These are phyloP conservation scores for Solanum hybrid DNA, from an alignment of 305 asterid species.

Conservation along the genomic window DNA sequence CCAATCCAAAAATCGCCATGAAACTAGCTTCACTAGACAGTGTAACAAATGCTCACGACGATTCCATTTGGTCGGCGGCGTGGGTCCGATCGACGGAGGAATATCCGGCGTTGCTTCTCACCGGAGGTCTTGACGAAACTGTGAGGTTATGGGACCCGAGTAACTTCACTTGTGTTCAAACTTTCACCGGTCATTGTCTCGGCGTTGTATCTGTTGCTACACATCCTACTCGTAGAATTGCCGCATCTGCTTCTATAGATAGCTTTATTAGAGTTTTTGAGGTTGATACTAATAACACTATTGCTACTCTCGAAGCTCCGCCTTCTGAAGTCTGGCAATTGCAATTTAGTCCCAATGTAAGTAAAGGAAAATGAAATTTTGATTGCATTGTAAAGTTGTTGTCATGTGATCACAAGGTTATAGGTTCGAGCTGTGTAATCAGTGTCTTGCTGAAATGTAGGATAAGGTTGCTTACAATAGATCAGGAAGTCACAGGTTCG, in stretches of 20 bases:
- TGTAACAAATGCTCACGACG: constrained; percentile 75
- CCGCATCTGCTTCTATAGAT: constrained; percentile 87
- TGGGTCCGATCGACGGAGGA: constrained; percentile 54
- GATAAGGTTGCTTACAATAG: background rate
- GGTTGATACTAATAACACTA: constrained; percentile 61
- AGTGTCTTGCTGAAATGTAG: background rate
- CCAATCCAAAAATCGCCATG: constrained; percentile 30
- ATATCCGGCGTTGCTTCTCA: constrained; percentile 38
- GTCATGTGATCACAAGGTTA: background rate
- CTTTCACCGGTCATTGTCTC: constrained; percentile 72
- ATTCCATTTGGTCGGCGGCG: constrained; percentile 84
- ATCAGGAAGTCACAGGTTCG: background rate
- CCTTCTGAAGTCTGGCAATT: constrained; percentile 96
- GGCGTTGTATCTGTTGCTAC: constrained; percentile 84
- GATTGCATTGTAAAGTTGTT: background rate
- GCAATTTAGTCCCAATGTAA: constrained; percentile 76
- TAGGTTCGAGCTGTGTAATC: background rate
- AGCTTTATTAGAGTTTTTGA: constrained; percentile 84
- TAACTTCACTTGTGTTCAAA: constrained; percentile 35
- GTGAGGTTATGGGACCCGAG: constrained; percentile 67
- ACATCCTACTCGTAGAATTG: constrained; percentile 83
- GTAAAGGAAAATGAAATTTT: background rate
- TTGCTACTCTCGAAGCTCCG: constrained; percentile 94
- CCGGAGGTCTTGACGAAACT: constrained; percentile 90
- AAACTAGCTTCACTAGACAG: constrained; percentile 63